Evolutionary conservation across 495 filamentous ascomycete species (phyloP), one percentile per base, ranked within the genome.

Genomic region (Staphylotrichum longicolle): DNA sequence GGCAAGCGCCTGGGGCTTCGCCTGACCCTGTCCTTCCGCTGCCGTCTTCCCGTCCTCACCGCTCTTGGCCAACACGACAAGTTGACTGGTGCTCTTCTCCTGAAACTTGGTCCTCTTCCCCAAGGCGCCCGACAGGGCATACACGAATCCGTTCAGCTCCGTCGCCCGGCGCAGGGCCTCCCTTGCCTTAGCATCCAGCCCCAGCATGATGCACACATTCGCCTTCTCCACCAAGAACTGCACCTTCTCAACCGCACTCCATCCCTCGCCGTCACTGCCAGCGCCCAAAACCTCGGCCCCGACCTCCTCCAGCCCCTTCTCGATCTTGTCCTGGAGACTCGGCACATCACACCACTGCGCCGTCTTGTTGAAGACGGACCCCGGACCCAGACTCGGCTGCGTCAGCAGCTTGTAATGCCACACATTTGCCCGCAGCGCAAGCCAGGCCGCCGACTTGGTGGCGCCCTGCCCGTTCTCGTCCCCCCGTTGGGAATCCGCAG

Each of bases 21-120:
- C 71, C 20, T 65, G 62, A 6, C 14, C 54, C 1, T 20, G 59
- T 9, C 52, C 67, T 34, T 56, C 60, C 4, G 5, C 37, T 2
- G 34, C 32, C 27, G 39, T 67, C 9, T 27, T 27, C 20, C 20
- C 20, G 20, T 27, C 20, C 20, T 73, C 75, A 1, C 70, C 71
- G 70, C 92, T 97, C 71, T 85, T 89, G 0, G 95, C 94, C 41
- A 98, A 74, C 9, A 99, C 91, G 3, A 99, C 89, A 12, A 99
- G 80, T 73, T 98, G 94, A 66, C 90, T 96, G 65, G 86, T 87
- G 67, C 91, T 91, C 27, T 87, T 89, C 62, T 94, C 83, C 74
- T 99, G 94, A 69, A 90, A 99, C 69, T 87, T 91, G 2, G 94
- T 99, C 59, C 94, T 79, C 76, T 96, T 98, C 47, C 92, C 94